A percentile compares a stretch with the other conserved stretches of the same genome.
These are phyloP conservation scores for Aspergillus wentii DNA, from an alignment of 495 filamentous ascomycete genomes.

Conservation along the genomic window DNA sequence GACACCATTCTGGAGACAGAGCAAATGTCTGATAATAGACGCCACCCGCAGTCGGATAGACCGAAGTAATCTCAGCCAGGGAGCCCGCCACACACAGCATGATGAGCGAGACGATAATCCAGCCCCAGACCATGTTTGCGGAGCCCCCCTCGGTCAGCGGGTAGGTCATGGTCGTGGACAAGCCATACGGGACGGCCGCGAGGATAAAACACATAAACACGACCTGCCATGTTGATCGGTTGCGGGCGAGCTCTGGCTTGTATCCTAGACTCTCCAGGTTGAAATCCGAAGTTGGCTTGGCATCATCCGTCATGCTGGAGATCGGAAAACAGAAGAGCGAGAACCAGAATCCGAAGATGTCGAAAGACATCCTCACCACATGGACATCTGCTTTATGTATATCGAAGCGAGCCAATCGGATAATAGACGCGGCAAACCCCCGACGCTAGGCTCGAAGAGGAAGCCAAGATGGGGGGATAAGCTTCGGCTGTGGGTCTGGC, in stretches of 20 bases:
- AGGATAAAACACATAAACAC: slow-evolving; percentile 39
- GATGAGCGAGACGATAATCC: slow-evolving; percentile 57
- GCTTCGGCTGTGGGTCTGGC: too few species aligned
- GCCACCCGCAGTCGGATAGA: slow-evolving; percentile 56
- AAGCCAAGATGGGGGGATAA: too few species aligned
- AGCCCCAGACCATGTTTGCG: slow-evolving; percentile 57
- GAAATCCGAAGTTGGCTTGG: slow-evolving; percentile 12
- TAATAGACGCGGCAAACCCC: too few species aligned
- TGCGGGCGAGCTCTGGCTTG: slow-evolving; percentile 48
- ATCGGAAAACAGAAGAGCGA: too few species aligned
- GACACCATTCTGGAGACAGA: slow-evolving; percentile 42
- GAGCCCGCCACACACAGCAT: slow-evolving; percentile 59
- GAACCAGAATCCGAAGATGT: too few species aligned
- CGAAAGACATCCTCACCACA: too few species aligned
- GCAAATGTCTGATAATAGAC: slow-evolving; percentile 66
- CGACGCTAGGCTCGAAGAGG: too few species aligned
- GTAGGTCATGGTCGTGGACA: slow-evolving; percentile 57
- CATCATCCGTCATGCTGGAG: too few species aligned
- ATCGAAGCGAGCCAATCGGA: too few species aligned
- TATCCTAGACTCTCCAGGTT: slow-evolving; percentile 43
- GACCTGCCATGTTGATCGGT: slow-evolving; percentile 40
- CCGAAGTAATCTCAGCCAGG: slow-evolving; percentile 60
- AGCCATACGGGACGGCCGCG: slow-evolving; percentile 51
- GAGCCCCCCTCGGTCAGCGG: slow-evolving; percentile 53
- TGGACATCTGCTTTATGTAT: too few species aligned